Percentiles rank a stretch among this genome's conserved stretches.
These are phyloP conservation scores for Sclerotinia spermophila DNA, from an alignment of 2,329 filamentous ascomycete genomes.

Conservation along the genomic window DNA sequence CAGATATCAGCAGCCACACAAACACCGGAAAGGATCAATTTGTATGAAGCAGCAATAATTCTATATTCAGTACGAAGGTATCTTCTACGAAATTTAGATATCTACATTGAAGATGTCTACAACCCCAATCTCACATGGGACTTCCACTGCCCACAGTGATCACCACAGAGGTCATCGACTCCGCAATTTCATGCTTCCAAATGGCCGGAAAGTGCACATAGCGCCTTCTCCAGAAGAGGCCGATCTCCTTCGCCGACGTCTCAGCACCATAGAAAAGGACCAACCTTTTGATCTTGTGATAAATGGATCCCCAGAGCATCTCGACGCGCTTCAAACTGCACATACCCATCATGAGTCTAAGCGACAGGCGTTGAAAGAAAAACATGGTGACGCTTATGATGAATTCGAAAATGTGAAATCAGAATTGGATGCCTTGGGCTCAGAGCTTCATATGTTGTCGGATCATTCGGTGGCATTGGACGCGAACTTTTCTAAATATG, in stretches of 20 bases:
- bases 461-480: slow-evolving; percentile 54
- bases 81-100: neutral
- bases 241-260: slow-evolving; percentile 44
- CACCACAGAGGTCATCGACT: slow-evolving; percentile 41
- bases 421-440: slow-evolving; percentile 50
- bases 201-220: slow-evolving; percentile 55
- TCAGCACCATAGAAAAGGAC: slow-evolving; percentile 39
- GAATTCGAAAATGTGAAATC: slow-evolving; percentile 54
- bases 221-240: slow-evolving; percentile 54
- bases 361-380: slow-evolving; percentile 45
- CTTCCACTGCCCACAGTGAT: slow-evolving; percentile 19
- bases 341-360: slow-evolving; percentile 51
- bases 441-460: slow-evolving; percentile 51
- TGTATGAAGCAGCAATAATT: neutral
- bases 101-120: slow-evolving; percentile 22
- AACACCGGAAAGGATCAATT: neutral
- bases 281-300: slow-evolving; percentile 52
- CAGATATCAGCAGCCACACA: neutral
- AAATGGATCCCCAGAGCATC: slow-evolving; percentile 50
- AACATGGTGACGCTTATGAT: slow-evolving; percentile 50
- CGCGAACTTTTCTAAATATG: slow-evolving; percentile 61
- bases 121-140: slow-evolving; percentile 19
- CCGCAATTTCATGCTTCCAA: slow-evolving; percentile 52
- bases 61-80: neutral
- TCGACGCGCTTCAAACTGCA: slow-evolving; percentile 46